Conservation (phyloP, 495 filamentous ascomycete species). For the Eremomyces bilateralis region DNA sequence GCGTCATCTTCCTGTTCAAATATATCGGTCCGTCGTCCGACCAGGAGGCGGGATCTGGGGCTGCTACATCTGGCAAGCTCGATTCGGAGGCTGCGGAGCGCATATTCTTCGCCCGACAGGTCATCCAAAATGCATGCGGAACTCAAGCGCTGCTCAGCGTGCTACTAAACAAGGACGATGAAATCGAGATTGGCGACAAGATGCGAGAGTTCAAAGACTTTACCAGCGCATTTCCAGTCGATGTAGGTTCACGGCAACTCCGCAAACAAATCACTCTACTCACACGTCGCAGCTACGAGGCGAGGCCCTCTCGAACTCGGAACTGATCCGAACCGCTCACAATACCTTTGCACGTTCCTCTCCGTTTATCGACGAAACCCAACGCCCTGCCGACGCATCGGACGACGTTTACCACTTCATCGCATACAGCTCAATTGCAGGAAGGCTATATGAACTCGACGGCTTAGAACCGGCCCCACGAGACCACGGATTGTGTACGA, state of each 20-base stretch:
- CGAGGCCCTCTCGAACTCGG: constrained; percentile 45
- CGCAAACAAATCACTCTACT: not conserved
- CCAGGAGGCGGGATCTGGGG: constrained; percentile 45
- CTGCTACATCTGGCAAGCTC: constrained; percentile 43
- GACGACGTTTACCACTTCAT: constrained; percentile 97
- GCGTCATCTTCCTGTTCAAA: constrained; percentile 99
- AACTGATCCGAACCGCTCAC: constrained; percentile 76
- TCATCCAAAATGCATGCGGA: constrained; percentile 97
- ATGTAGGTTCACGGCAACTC: constrained; percentile 22
- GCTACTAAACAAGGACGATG: constrained; percentile 58
- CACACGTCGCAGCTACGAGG: constrained; percentile 26
- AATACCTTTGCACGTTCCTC: constrained; percentile 78
- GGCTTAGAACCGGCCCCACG: constrained; percentile 86
- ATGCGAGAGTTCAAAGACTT: constrained; percentile 77
- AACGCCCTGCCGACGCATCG: constrained; percentile 30
- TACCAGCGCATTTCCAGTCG: constrained; percentile 65
- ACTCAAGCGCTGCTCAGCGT: constrained; percentile 90
- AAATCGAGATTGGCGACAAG: constrained; percentile 34
- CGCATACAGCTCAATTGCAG: constrained; percentile 68
- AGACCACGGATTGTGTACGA: constrained; percentile 51
- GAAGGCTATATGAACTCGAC: constrained; percentile 79
- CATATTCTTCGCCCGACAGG: constrained; percentile 91
- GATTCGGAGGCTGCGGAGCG: constrained; percentile 49
- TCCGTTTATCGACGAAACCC: constrained; percentile 80
- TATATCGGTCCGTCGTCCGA: too few relatives aligned